Percentiles rank a stretch among this genome's conserved stretches.
phyloP scores from a whole-genome alignment of 148 eudicot genomes.

The Vaccinium myrtillus region DNA sequence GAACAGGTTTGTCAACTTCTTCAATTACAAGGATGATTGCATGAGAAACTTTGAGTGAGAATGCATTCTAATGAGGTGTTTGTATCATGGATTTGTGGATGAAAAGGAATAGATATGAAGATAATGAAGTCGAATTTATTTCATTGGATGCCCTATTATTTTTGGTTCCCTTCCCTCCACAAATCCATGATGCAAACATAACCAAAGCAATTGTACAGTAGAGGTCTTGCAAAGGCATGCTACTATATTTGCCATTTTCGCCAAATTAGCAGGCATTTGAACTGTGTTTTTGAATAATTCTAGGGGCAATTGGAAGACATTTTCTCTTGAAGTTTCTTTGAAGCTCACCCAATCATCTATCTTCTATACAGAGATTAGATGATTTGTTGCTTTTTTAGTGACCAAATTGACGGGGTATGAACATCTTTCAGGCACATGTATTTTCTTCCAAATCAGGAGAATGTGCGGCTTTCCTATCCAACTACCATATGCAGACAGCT shows the following conservation, averaged over 20 bases:
- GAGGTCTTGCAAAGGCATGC: neutral
- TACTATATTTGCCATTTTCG: neutral
- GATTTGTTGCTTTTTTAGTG: neutral
- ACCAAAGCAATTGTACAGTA: neutral
- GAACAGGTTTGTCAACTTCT: constrained; percentile 35
- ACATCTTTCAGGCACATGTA: constrained; percentile 70
- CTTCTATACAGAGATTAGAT: neutral
- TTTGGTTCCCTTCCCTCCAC: neutral
- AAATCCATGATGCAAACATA: neutral
- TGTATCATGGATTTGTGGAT: neutral
- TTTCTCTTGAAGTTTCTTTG: neutral
- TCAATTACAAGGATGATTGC: neutral
- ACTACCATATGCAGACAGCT: constrained; percentile 49
- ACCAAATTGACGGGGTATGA: neutral
- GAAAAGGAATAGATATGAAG: neutral
- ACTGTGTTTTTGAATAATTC: neutral
- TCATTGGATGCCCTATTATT: neutral
- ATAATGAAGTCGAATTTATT: neutral
- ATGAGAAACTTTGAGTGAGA: neutral
- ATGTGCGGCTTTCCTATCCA: constrained; percentile 85
- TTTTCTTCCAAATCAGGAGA: constrained; percentile 61
- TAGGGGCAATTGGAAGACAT: neutral
- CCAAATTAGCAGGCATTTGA: neutral
- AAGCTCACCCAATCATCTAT: neutral
- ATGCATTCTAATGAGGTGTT: constrained; percentile 1